These are phyloP conservation scores for Beta lomatogona DNA, from an alignment of 179 eudicot species.

Conservation along the genomic window DNA sequence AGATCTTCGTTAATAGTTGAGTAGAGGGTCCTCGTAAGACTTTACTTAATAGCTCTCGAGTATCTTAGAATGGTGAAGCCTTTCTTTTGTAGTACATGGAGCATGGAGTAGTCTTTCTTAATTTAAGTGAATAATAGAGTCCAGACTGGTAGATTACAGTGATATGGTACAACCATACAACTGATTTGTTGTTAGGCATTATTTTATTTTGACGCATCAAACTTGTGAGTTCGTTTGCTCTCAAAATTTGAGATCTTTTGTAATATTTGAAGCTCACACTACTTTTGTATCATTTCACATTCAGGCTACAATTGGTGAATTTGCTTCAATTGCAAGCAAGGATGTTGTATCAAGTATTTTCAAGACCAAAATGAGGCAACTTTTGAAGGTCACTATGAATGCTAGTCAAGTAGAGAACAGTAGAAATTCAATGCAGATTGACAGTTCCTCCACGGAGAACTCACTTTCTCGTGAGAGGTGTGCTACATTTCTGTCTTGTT, in stretches of 20 bases:
- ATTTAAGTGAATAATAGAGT: not conserved
- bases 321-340: conserved; percentile 80
- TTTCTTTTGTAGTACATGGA: not conserved
- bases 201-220: not conserved
- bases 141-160: not conserved
- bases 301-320: conserved; percentile 67
- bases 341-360: conserved; percentile 50
- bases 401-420: conserved; percentile 42
- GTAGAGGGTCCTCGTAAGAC: not conserved
- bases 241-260: not conserved
- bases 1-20: too few species aligned
- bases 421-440: conserved; percentile 64
- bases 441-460: conserved; percentile 41
- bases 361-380: conserved; percentile 52
- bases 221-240: not conserved
- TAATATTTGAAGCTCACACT: conserved; percentile 5
- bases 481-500: conserved; percentile 13
- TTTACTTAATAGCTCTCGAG: not conserved
- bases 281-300: conserved; percentile 36
- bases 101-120: not conserved
- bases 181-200: not conserved
- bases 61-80: not conserved
- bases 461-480: conserved; percentile 59
- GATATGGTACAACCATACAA: not conserved
- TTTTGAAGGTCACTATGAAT: conserved; percentile 55